Percentiles rank a stretch among this genome's conserved stretches.
phyloP scores from a whole-genome alignment of 148 eudicot species.

The Talinum fruticosum region DNA sequence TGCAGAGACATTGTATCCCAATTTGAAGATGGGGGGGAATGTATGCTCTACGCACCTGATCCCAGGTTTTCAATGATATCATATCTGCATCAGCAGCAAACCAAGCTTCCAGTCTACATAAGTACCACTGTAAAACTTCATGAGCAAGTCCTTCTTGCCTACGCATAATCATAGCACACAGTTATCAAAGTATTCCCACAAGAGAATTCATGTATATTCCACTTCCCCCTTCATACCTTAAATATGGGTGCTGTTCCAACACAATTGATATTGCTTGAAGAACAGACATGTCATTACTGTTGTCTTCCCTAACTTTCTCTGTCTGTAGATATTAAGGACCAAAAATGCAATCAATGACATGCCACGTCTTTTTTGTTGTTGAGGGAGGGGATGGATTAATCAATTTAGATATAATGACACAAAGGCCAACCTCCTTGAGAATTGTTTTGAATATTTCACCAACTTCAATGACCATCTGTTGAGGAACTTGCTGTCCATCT shows the following conservation, averaged over 20 bases:
- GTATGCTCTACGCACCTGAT: slow-evolving; percentile 56
- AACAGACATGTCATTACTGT: slow-evolving; percentile 76
- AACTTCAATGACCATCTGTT: slow-evolving; percentile 75
- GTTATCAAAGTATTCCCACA: neutral
- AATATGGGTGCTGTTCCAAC: slow-evolving; percentile 66
- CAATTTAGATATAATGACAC: neutral
- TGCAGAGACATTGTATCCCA: neutral
- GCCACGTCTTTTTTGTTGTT: neutral
- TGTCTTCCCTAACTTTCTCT: slow-evolving; percentile 78
- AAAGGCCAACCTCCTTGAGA: slow-evolving; percentile 62
- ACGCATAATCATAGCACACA: slow-evolving; percentile 18
- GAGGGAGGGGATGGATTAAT: neutral
- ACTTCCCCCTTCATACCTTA: slow-evolving; percentile 52
- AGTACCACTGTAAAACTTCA: slow-evolving; percentile 92
- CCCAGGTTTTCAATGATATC: slow-evolving; percentile 96
- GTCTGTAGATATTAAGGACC: slow-evolving; percentile 45
- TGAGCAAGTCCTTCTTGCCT: slow-evolving; percentile 91
- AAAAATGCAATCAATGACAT: slow-evolving; percentile 15
- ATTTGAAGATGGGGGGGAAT: neutral
- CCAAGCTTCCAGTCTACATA: slow-evolving; percentile 99
- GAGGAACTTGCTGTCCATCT: slow-evolving; percentile 81
- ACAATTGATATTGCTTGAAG: slow-evolving; percentile 84
- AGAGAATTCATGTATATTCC: neutral
- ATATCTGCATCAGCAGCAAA: slow-evolving; percentile 98
- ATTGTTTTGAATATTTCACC: slow-evolving; percentile 76